Evolutionary conservation across 2,329 filamentous ascomycete species (phyloP).

Genomic region (Trichoderma cornu-damae): DNA sequence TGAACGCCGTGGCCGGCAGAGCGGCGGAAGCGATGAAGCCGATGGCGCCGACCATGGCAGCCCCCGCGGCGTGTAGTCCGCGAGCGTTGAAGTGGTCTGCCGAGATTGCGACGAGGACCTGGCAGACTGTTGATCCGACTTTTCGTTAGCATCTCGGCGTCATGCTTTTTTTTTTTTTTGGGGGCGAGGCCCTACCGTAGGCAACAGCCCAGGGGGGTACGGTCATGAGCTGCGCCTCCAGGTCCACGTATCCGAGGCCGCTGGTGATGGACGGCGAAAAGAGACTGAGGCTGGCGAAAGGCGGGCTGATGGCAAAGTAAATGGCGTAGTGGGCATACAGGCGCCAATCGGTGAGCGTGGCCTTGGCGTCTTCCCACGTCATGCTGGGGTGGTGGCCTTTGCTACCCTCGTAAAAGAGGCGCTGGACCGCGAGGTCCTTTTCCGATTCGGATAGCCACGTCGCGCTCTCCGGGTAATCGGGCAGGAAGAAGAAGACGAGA

Average conservation of each 20-base stretch:
- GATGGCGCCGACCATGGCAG: constrained; percentile 41
- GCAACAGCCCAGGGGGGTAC: constrained; percentile 60
- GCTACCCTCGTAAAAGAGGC: constrained; percentile 44
- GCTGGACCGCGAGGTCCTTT: constrained; percentile 46
- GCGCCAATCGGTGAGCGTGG: constrained; percentile 60
- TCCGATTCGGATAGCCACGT: constrained; percentile 58
- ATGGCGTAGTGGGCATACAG: constrained; percentile 63
- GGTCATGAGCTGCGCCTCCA: constrained; percentile 61
- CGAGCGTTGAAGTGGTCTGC: constrained; percentile 58
- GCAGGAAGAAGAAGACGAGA: constrained; percentile 60
- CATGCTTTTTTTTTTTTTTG: neutral
- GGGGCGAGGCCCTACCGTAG: constrained; percentile 43
- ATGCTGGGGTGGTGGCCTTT: constrained; percentile 57
- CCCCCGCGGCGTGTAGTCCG: constrained; percentile 40
- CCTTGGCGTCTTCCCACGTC: constrained; percentile 63
- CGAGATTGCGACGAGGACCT: constrained; percentile 48
- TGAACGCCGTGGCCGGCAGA: constrained; percentile 55
- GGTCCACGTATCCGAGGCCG: constrained; percentile 45
- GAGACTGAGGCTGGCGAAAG: constrained; percentile 55
- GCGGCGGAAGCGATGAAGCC: constrained; percentile 58
- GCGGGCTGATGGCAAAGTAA: constrained; percentile 47
- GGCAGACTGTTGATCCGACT: constrained; percentile 29
- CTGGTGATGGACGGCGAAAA: constrained; percentile 58
- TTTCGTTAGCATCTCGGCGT: neutral
- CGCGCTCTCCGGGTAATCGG: constrained; percentile 62